A percentile compares a stretch with the other conserved stretches of the same genome.
Conservation (phyloP, 306 rosid genomes). For the Casuarina glauca region DNA sequence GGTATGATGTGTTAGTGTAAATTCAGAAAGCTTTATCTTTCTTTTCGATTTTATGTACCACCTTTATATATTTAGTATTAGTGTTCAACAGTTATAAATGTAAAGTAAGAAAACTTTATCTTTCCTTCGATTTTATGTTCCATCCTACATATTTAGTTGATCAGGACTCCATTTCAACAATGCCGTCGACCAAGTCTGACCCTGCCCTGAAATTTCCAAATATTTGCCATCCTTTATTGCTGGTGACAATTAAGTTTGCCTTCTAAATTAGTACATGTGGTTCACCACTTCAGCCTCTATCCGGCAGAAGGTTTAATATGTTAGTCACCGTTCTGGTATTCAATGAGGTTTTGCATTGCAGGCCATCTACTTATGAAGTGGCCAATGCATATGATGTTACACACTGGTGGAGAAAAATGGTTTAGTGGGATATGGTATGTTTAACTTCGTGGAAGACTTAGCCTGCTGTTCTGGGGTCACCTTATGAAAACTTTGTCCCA, state of each 20-base stretch:
- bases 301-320: neutral
- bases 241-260: conserved; percentile 5
- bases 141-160: neutral
- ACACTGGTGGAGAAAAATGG: neutral
- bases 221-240: neutral
- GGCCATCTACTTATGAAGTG: neutral
- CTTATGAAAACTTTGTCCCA: conserved; percentile 12
- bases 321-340: neutral
- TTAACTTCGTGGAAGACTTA: conserved; percentile 7
- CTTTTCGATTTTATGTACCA: neutral
- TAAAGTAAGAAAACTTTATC: neutral
- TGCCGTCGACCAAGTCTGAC: neutral
- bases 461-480: conserved; percentile 20
- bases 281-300: conserved; percentile 6
- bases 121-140: neutral
- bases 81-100: neutral
- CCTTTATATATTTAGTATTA: neutral
- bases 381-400: conserved; percentile 13
- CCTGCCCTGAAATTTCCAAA: neutral
- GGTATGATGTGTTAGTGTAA: neutral
- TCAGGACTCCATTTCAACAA: neutral
- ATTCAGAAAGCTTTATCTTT: neutral
- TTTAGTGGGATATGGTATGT: neutral
- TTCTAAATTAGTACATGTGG: neutral
- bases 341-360: neutral